These are phyloP conservation scores for Anisodus tanguticus DNA, from an alignment of 257 asterid species.

Conservation along the genomic window DNA sequence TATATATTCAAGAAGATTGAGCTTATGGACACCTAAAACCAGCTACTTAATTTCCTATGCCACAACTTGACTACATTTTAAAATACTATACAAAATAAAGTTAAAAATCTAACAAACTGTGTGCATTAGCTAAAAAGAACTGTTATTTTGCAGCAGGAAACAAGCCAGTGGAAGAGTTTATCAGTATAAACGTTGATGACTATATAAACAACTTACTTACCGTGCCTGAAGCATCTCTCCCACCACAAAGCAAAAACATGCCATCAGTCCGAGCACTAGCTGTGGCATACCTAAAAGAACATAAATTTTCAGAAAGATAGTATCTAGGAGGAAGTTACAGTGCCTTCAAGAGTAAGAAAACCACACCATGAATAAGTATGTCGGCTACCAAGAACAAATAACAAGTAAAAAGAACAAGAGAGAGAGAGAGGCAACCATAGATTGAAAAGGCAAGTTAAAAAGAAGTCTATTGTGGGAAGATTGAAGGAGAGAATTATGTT, in stretches of 20 bases:
- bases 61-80: constrained; percentile 18
- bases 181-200: constrained; percentile 11
- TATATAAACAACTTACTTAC: constrained; percentile 55
- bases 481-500: constrained; percentile 14
- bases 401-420: not conserved
- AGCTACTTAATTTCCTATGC: constrained; percentile 13
- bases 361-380: not conserved
- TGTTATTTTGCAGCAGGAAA: not conserved
- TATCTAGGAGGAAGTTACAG: not conserved
- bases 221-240: constrained; percentile 93
- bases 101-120: constrained; percentile 3
- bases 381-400: not conserved
- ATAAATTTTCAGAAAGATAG: not conserved
- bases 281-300: constrained; percentile 88
- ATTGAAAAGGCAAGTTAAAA: not conserved
- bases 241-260: constrained; percentile 99
- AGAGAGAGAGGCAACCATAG: not conserved
- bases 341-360: constrained; percentile 13
- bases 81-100: not conserved
- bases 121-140: not conserved
- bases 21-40: constrained; percentile 15
- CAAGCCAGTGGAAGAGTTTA: constrained; percentile 20
- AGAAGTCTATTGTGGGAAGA: constrained; percentile 12
- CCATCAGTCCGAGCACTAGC: constrained; percentile 99
- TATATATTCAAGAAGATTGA: constrained; percentile 23